These are phyloP conservation scores for Cyanodermella asteris DNA, from an alignment of 2,329 filamentous ascomycete genomes.

Conservation along the genomic window DNA sequence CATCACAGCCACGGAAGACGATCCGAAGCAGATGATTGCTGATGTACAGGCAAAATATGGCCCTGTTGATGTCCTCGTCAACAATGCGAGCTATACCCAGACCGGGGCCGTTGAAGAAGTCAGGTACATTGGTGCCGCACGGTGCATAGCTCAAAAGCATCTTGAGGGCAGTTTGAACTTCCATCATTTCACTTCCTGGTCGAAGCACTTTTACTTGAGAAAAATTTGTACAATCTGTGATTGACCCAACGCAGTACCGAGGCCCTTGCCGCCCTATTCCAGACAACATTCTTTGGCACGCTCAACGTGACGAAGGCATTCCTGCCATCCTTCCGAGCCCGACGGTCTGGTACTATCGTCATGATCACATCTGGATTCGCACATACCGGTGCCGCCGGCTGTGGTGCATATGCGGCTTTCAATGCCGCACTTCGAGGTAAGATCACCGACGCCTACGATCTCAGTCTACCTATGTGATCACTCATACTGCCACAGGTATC, in stretches of 20 bases:
- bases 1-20: slow-evolving; percentile 4
- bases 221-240: no score
- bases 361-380: slow-evolving; percentile 9
- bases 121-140: no score
- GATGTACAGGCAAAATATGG: slow-evolving; percentile 2
- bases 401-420: slow-evolving; percentile 2
- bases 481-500: no score
- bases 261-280: slow-evolving; percentile 5
- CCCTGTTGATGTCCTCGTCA: slow-evolving; percentile 10
- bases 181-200: no score
- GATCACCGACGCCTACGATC: no score
- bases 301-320: slow-evolving; percentile 8
- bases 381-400: slow-evolving; percentile 1
- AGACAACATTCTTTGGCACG: slow-evolving; percentile 9
- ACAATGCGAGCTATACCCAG: slow-evolving; percentile 11
- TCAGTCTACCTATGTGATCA: no score
- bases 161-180: no score
- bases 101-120: slow-evolving; percentile 9
- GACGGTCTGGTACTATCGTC: slow-evolving; percentile 8
- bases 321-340: slow-evolving; percentile 8
- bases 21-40: slow-evolving; percentile 4
- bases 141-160: no score
- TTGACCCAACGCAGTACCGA: no score
- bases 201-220: no score
- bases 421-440: slow-evolving; percentile 1